Evolutionary conservation across 2,329 filamentous ascomycete genomes (phyloP).

Genomic region (Sclerotiophoma versabilis): DNA sequence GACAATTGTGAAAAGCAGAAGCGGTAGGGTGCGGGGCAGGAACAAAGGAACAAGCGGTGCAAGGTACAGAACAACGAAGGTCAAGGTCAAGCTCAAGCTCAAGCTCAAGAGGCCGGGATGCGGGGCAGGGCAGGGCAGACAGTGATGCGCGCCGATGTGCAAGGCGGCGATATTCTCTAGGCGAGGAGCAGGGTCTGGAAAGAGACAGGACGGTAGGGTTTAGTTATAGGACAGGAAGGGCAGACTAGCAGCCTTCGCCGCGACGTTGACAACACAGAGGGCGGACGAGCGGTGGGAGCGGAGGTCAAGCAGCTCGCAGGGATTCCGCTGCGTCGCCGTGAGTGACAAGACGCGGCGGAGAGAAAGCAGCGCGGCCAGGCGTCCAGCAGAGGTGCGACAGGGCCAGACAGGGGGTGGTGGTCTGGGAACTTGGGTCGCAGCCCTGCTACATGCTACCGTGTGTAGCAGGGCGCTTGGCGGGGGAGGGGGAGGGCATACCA

Average conservation of each 20-base stretch:
- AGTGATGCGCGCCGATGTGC: constrained; percentile 31
- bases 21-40: constrained; percentile 18
- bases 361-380: constrained; percentile 32
- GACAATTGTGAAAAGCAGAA: constrained; percentile 13
- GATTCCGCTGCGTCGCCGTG: constrained; percentile 40
- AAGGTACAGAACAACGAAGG: constrained; percentile 25
- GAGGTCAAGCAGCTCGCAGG: constrained; percentile 39
- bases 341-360: constrained; percentile 41
- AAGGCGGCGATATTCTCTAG: constrained; percentile 35
- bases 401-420: constrained; percentile 30
- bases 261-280: constrained; percentile 42
- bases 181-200: constrained; percentile 47
- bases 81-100: constrained; percentile 13
- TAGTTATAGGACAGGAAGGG: constrained; percentile 45
- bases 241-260: constrained; percentile 38
- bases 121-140: constrained; percentile 33
- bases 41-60: constrained; percentile 26
- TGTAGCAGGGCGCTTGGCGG: constrained; percentile 43
- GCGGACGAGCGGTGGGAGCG: constrained; percentile 40
- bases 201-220: constrained; percentile 41
- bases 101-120: constrained; percentile 26
- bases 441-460: constrained; percentile 7
- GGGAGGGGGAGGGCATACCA: constrained; percentile 48
- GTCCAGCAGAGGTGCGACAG: constrained; percentile 38
- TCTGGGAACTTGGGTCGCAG: constrained; percentile 30